Conservation (phyloP, 2,329 filamentous ascomycete genomes). For the Talaromyces sp. region DNA sequence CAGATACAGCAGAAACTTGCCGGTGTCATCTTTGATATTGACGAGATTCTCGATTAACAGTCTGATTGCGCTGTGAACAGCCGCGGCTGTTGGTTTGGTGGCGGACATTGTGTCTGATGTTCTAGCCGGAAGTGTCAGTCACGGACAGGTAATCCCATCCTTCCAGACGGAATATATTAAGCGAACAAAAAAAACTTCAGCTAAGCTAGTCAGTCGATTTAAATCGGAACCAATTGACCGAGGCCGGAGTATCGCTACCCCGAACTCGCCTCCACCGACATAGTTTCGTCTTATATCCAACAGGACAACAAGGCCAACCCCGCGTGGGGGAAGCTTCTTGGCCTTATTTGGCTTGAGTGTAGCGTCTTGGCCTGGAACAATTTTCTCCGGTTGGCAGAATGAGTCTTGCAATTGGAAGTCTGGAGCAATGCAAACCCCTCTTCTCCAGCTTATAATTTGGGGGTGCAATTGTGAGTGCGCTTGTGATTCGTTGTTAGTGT, state of each 20-base stretch:
- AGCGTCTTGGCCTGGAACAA: constrained; percentile 1
- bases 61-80: constrained; percentile 57
- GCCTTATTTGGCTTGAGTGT: not conserved
- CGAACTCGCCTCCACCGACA: not conserved
- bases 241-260: constrained; percentile 20
- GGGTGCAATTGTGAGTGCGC: not conserved
- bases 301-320: constrained; percentile 47
- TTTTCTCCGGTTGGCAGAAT: not conserved
- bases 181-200: not conserved
- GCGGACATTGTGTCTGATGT: constrained; percentile 20
- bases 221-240: constrained; percentile 15
- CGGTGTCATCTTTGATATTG: constrained; percentile 72
- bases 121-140: not conserved
- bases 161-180: not conserved
- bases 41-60: constrained; percentile 70
- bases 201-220: not conserved
- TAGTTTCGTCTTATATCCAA: constrained; percentile 23
- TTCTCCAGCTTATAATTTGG: not conserved
- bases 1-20: constrained; percentile 68
- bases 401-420: not conserved
- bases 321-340: constrained; percentile 1
- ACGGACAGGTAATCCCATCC: not conserved
- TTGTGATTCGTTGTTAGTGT: not conserved
- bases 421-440: not conserved
- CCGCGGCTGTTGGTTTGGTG: constrained; percentile 25